Evolutionary conservation across 2,329 filamentous ascomycete genomes (phyloP).

Genomic region (Coniochaeta prunicola): DNA sequence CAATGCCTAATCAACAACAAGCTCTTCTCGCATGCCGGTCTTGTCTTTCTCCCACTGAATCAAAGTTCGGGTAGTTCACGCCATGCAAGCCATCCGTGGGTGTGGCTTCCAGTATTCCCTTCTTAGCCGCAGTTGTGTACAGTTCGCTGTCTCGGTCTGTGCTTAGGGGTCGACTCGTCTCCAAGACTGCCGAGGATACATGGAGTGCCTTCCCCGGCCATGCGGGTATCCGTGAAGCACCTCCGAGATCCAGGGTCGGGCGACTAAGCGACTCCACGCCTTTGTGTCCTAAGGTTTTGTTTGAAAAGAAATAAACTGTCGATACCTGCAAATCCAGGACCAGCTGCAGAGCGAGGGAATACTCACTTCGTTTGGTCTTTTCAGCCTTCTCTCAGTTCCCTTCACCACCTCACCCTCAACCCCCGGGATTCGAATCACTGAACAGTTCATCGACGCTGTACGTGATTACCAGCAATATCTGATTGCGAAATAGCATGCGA

Average conservation of each 20-base stretch:
- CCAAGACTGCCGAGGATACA: not conserved
- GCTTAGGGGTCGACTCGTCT: not conserved
- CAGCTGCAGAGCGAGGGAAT: not conserved
- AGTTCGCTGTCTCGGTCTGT: not conserved
- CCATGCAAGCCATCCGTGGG: not conserved
- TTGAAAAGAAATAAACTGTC: not conserved
- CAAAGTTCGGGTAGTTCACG: not conserved
- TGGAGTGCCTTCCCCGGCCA: not conserved
- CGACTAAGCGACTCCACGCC: not conserved
- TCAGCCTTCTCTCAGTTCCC: not conserved
- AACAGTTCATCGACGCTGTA: not conserved
- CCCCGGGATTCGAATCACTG: not conserved
- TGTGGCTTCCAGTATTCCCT: not conserved
- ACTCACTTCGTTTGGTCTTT: not conserved
- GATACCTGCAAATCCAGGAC: not conserved
- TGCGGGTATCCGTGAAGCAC: not conserved
- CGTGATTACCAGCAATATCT: not conserved
- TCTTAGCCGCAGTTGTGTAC: not conserved
- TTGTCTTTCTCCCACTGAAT: not conserved
- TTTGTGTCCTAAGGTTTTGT: not conserved
- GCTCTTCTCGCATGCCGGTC: not conserved
- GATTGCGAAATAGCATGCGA: not conserved
- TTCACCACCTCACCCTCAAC: not conserved
- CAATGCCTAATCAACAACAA: not conserved
- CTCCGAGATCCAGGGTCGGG: not conserved